Conservation (phyloP, 306 rosid genomes). For the Lathyrus aphaca region DNA sequence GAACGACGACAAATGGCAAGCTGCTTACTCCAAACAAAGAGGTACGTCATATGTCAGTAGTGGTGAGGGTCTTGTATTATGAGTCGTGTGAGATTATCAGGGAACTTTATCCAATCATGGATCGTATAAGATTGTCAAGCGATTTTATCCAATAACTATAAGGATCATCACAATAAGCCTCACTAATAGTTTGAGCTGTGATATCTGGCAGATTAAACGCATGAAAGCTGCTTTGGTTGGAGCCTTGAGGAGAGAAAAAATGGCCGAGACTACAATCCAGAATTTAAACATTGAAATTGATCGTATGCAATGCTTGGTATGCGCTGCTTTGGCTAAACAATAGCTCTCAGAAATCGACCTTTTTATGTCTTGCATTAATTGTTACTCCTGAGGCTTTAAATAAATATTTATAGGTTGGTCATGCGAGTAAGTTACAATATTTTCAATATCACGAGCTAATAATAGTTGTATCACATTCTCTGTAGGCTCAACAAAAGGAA, state of each 20-base stretch:
- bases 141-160: constrained; percentile 7
- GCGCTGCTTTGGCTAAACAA: constrained; percentile 33
- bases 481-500: constrained; percentile 71
- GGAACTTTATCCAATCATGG: constrained; percentile 10
- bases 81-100: constrained; percentile 25
- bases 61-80: constrained; percentile 15
- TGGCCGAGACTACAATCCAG: constrained; percentile 62
- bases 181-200: constrained; percentile 37
- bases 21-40: constrained; percentile 50
- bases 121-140: constrained; percentile 24
- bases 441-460: constrained; percentile 39
- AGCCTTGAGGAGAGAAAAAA: constrained; percentile 79
- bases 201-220: constrained; percentile 60
- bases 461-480: constrained; percentile 38
- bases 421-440: constrained; percentile 13
- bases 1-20: constrained; percentile 41
- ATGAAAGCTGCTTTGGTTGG: constrained; percentile 68
- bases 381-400: background rate
- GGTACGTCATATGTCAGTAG: constrained; percentile 44
- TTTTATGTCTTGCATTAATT: constrained; percentile 14
- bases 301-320: constrained; percentile 60
- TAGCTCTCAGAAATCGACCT: constrained; percentile 12
- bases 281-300: constrained; percentile 68
- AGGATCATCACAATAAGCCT: background rate
- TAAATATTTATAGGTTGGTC: background rate